These are phyloP conservation scores for Neurospora sp. DNA, from an alignment of 495 filamentous ascomycete genomes.

Conservation along the genomic window DNA sequence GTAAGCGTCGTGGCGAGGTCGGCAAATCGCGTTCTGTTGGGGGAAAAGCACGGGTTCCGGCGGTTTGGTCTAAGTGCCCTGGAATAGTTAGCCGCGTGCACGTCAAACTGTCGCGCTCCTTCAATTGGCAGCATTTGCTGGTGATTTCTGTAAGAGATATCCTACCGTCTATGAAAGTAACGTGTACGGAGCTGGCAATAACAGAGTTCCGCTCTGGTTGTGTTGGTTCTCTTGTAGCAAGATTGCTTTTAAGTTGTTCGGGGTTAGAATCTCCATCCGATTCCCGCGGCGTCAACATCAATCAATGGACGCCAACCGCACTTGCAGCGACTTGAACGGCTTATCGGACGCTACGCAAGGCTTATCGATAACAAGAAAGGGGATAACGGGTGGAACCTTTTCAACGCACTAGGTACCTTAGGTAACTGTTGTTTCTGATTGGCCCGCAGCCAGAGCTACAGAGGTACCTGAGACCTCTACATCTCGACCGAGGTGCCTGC, in stretches of 20 bases:
- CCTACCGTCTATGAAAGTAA: neutral
- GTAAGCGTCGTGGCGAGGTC: neutral
- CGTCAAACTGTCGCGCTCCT: neutral
- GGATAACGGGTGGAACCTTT: slow-evolving; percentile 2
- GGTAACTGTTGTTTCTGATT: neutral
- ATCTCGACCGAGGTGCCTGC: neutral
- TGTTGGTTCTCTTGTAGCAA: neutral
- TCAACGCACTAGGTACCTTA: neutral
- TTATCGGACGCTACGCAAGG: slow-evolving; percentile 18
- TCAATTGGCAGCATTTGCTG: neutral
- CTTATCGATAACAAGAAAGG: slow-evolving; percentile 19
- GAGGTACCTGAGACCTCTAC: neutral
- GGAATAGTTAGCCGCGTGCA: neutral
- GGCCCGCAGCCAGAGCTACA: neutral
- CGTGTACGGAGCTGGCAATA: neutral
- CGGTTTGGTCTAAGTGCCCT: neutral
- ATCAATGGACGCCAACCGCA: neutral
- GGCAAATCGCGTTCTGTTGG: neutral
- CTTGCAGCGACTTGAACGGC: slow-evolving; percentile 13
- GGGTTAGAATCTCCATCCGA: neutral
- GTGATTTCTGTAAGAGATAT: neutral
- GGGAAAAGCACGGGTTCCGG: neutral
- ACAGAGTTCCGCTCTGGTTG: neutral
- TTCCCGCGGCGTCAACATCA: neutral
- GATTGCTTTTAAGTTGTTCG: neutral